Evolutionary conservation across 1,139 yeast genomes (phyloP), one percentile per base, ranked within the genome.

Genomic region (Saccharomyces hybrid): DNA sequence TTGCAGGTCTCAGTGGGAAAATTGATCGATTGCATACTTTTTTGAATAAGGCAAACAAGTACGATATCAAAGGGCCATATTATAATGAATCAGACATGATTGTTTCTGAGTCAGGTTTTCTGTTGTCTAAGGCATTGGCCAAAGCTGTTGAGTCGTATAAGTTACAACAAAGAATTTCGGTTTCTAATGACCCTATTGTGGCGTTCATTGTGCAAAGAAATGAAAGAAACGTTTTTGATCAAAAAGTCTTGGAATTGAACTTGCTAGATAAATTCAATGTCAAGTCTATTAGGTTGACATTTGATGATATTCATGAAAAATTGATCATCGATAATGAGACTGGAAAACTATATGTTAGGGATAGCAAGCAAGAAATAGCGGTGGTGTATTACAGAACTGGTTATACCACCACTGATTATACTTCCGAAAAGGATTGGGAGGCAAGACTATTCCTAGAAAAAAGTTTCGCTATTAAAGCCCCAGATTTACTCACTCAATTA

Each of bases 331-430:
- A 78, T 24, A 78, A 75, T 55, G 67, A 70, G 8, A 69, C 74
- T 2, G 77, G 75, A 34, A 79, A 80, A 56, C 76, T 86, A 49
- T 76, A 75, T 58, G 75, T 82, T 58, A 75, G 75, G 49, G 70
- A 76, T 2, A 78, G 86, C 2, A 80, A 78, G 64, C 82, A 81
- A 54, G 96, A 89, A 68, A 80, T 93, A 16, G 84, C 96, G 2
- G 89, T 91, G 3, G 96, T 91, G 2, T 95, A 93, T 70, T 93
- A 82, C 68, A 80, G 99, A 67, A 78, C 96, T 0, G 98, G 96
- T 0, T 93, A 93, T 70, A 81, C 86, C 0, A 97, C 98, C 5
- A 68, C 75, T 6, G 95, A 86, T 68, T 89, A 85, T 70, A 77
- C 79, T 8, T 62, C 76, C 14, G 78, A 80, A 49, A 69, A 69